Conservation (phyloP, 2,329 filamentous ascomycete species). For the Cordyceps cateniannulata region DNA sequence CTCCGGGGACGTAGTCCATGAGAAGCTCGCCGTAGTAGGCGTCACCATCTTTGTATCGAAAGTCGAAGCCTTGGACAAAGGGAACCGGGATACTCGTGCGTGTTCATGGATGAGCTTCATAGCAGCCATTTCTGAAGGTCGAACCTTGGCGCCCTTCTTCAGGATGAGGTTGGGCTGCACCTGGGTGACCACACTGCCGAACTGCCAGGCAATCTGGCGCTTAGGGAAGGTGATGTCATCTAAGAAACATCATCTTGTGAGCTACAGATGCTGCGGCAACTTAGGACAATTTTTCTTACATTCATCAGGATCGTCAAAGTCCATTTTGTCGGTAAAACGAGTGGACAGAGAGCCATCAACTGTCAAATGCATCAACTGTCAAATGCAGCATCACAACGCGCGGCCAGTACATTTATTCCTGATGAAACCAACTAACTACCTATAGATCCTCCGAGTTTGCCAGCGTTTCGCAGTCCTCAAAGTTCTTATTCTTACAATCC, state of each 20-base stretch:
- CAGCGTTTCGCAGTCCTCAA: no score
- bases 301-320: conserved; percentile 1
- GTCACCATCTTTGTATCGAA: not conserved
- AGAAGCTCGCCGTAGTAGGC: conserved; percentile 11
- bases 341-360: no score
- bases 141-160: conserved; percentile 14
- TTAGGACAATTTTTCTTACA: not conserved
- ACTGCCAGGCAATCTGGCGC: conserved; percentile 3
- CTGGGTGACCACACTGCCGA: conserved; percentile 5
- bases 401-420: no score
- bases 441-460: no score
- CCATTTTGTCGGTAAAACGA: not conserved
- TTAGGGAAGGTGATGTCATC: not conserved
- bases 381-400: no score
- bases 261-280: not conserved
- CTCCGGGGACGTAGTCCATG: conserved; percentile 12
- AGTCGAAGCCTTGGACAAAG: not conserved
- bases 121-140: conserved; percentile 13
- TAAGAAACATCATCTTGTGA: not conserved
- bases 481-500: no score
- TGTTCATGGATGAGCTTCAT: conserved; percentile 13
- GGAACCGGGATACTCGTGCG: conserved; percentile 9
- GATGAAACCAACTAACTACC: no score
- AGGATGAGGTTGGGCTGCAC: conserved; percentile 11
- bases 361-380: no score